Evolutionary conservation across 352 stramenopile species (phyloP).

Genomic region (Phytophthora rubi): DNA sequence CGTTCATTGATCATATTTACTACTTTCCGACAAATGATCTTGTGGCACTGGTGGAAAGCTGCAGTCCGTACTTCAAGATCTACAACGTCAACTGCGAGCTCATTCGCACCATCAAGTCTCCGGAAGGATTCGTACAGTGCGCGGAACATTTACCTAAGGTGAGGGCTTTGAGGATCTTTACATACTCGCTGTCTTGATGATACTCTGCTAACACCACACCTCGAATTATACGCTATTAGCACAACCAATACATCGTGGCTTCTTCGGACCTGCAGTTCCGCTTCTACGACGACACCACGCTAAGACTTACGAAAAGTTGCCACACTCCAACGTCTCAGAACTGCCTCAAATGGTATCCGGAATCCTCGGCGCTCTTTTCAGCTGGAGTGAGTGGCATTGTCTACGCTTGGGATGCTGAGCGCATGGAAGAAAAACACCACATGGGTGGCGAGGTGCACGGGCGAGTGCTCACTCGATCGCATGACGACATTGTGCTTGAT

Average conservation of each 20-base stretch:
- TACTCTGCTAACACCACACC: neutral
- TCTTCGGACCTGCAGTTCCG: slow-evolving; percentile 83
- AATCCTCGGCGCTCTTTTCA: slow-evolving; percentile 77
- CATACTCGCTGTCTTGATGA: neutral
- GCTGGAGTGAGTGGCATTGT: slow-evolving; percentile 84
- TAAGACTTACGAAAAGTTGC: slow-evolving; percentile 78
- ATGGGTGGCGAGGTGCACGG: slow-evolving; percentile 73
- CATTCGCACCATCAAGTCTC: slow-evolving; percentile 60
- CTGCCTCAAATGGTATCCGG: slow-evolving; percentile 82
- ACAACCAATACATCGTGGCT: slow-evolving; percentile 80
- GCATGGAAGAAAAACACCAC: slow-evolving; percentile 85
- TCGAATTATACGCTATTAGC: slow-evolving; percentile 17
- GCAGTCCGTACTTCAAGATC: slow-evolving; percentile 77
- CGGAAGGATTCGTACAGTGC: slow-evolving; percentile 79
- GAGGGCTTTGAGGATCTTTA: neutral
- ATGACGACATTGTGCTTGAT: slow-evolving; percentile 90
- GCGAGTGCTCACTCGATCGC: slow-evolving; percentile 70
- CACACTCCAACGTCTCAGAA: slow-evolving; percentile 84
- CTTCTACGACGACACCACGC: slow-evolving; percentile 82
- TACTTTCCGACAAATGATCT: slow-evolving; percentile 79
- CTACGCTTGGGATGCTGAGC: slow-evolving; percentile 85
- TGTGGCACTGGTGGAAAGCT: slow-evolving; percentile 79
- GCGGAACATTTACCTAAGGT: slow-evolving; percentile 78
- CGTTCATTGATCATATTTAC: slow-evolving; percentile 86
- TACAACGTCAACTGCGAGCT: slow-evolving; percentile 86